Evolutionary conservation across 2,329 filamentous ascomycete species (phyloP).

Genomic region (Helicocarpus griseus): DNA sequence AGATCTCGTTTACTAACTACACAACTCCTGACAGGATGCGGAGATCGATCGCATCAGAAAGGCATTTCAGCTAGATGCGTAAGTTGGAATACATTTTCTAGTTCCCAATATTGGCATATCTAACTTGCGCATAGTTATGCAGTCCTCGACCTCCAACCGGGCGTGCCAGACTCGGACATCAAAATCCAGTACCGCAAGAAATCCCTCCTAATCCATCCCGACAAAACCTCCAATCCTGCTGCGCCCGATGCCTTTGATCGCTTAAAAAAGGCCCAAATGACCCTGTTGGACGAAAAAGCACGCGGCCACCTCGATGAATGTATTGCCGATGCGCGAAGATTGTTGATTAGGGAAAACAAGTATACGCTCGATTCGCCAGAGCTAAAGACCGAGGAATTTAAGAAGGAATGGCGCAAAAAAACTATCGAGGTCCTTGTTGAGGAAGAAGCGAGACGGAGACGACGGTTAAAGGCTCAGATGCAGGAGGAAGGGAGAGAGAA

Average conservation of each 20-base stretch:
- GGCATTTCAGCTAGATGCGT: constrained; percentile 73
- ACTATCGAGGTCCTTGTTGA: constrained; percentile 82
- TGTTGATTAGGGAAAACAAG: constrained; percentile 88
- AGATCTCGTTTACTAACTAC: constrained; percentile 4
- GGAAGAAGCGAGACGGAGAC: constrained; percentile 72
- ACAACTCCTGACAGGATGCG: constrained; percentile 54
- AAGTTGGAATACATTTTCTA: constrained; percentile 21
- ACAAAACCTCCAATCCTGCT: constrained; percentile 85
- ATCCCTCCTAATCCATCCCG: constrained; percentile 96
- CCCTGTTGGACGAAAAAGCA: constrained; percentile 89
- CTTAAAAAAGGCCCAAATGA: constrained; percentile 85
- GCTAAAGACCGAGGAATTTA: constrained; percentile 69
- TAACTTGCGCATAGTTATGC: constrained; percentile 56
- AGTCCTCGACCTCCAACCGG: constrained; percentile 88
- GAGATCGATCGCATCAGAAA: constrained; percentile 92
- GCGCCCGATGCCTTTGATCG: constrained; percentile 95
- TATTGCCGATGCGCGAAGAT: constrained; percentile 89
- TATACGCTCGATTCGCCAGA: constrained; percentile 84
- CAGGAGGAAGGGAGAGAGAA: constrained; percentile 91
- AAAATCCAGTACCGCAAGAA: constrained; percentile 91
- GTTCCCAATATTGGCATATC: not conserved
- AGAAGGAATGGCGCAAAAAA: constrained; percentile 81
- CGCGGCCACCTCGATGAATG: constrained; percentile 81
- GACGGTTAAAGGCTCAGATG: constrained; percentile 88
- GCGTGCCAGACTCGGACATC: constrained; percentile 92